Base-by-base conservation (phyloP, 495 filamentous ascomycete genomes). In the Talaromyces proteolyticus region DNA sequence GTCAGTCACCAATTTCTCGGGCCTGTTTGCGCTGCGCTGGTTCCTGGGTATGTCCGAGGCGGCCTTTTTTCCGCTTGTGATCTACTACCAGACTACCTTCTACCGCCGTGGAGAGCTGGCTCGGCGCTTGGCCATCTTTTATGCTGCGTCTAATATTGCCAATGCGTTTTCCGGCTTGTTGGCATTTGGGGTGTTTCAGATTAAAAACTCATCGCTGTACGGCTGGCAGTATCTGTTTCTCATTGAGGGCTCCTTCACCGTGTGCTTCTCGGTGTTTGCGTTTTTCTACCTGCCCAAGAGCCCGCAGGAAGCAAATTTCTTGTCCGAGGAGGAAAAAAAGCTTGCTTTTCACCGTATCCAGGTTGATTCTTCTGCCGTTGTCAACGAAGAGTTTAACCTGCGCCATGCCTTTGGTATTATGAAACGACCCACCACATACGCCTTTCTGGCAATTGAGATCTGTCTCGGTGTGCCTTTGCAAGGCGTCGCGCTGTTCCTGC, bases 171-270 rank as follows among this genome's bases (percentile, higher is more conserved):
- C 79, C 2, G 87, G 87, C 6, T 70, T 91, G 1, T 72, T 92
- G 17, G 81, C 87, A 0, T 89, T 86, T 47, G 87, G 85, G 0
- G 81, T 88, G 3, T 89, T 91, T 63, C 87, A 84, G 47, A 90
- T 90, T 57, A 50, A 83, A 17, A 66, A 77, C 47, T 65, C 72
- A 22, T 50, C 59, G 20, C 56, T 87, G 24, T 52, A 68, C 2
- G 66, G 73, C 17, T 92, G 88, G 88, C 73, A 82, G 3, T 90
- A 88, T 60, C 78, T 91, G 6, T 92, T 92, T 61, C 66, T 91
- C 44, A 82, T 91, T 26, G 87, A 92, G 53, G 88, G 88, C 3
- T 51, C 65, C 6, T 72, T 72, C 52, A 88, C 87, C 0, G 69
- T 87, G 4, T 54, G 77, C 47, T 87, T 88, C 62, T 68, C 82